These are phyloP conservation scores for Cladosporium sp. DNA, from an alignment of 2,329 filamentous ascomycete species.

Conservation along the genomic window DNA sequence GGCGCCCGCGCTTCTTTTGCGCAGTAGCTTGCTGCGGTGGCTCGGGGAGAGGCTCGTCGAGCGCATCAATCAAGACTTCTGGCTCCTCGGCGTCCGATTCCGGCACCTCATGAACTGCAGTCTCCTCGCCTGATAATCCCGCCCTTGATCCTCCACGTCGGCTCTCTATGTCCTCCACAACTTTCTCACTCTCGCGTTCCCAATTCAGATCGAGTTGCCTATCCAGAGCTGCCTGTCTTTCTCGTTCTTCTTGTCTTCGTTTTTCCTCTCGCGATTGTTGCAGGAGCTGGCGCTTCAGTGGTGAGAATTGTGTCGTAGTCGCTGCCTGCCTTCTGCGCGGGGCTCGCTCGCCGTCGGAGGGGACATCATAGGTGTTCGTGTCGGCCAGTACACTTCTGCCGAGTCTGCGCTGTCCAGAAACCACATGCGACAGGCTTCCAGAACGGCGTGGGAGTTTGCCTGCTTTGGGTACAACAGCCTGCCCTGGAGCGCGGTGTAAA, in stretches of 20 bases:
- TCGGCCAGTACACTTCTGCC: neutral
- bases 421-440: neutral
- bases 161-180: constrained; percentile 4
- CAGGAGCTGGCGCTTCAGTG: neutral
- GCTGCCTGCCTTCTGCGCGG: neutral
- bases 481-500: neutral
- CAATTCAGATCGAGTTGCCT: neutral
- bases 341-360: neutral
- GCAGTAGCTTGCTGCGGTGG: neutral
- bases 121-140: neutral
- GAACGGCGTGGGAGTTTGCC: constrained; percentile 11
- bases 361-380: neutral
- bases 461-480: neutral
- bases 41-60: neutral
- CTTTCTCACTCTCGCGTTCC: neutral
- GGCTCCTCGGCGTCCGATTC: neutral
- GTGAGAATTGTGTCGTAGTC: neutral
- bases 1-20: constrained; percentile 2
- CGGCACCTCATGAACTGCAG: neutral
- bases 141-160: neutral
- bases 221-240: neutral
- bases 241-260: neutral
- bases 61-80: neutral
- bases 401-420: neutral
- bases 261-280: neutral